phyloP scores from a whole-genome alignment of 1,284 basidiomycete species.

The Golubevia pallescens region DNA sequence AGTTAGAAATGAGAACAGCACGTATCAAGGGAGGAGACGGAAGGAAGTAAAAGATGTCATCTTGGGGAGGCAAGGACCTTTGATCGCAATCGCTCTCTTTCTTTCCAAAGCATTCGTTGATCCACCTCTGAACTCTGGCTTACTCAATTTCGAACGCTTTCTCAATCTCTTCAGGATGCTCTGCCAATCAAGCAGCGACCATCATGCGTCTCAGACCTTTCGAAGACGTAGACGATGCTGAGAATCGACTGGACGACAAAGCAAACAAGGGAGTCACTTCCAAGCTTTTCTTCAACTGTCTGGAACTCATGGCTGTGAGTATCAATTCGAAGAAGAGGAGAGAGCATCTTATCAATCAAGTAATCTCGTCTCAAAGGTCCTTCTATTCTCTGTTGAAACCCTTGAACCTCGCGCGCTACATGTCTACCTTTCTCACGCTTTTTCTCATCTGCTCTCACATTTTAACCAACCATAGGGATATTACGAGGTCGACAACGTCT shows the following conservation, averaged over 20 bases:
- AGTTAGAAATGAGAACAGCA: too few species aligned
- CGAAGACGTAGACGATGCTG: slow-evolving; percentile 73
- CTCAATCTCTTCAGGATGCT: slow-evolving; percentile 68
- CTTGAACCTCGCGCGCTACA: too few species aligned
- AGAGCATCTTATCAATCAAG: background rate
- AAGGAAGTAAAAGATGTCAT: background rate
- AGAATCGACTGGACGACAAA: slow-evolving; percentile 71
- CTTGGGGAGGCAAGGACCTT: too few species aligned
- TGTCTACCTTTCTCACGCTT: background rate
- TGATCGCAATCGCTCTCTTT: too few species aligned
- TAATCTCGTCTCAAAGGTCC: background rate
- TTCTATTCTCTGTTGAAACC: background rate
- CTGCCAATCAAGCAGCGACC: slow-evolving; percentile 77
- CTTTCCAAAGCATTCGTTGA: too few species aligned
- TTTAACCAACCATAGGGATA: too few species aligned
- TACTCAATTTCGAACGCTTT: too few species aligned
- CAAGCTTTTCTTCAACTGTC: slow-evolving; percentile 87
- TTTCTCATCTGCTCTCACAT: background rate
- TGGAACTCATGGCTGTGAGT: slow-evolving; percentile 77
- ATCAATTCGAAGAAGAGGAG: background rate
- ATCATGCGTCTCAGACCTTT: slow-evolving; percentile 86
- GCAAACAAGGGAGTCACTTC: slow-evolving; percentile 91
- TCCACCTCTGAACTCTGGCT: too few species aligned
- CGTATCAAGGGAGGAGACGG: too few species aligned
- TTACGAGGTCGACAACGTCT: slow-evolving; percentile 84